These are phyloP conservation scores for Gentiana macrophylla DNA, from an alignment of 257 asterid genomes.

Conservation along the genomic window DNA sequence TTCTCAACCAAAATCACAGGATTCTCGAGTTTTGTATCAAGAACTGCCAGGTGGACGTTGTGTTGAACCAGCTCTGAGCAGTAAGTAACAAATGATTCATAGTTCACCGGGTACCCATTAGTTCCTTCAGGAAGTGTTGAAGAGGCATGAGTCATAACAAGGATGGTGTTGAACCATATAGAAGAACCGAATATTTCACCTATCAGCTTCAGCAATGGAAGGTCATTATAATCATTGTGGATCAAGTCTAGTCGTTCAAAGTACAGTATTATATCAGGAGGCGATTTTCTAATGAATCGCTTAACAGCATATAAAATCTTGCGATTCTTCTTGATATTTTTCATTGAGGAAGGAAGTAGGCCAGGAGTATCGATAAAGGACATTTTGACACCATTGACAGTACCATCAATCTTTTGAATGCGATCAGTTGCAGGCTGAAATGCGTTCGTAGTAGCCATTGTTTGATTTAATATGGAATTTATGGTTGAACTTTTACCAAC, in stretches of 20 bases:
- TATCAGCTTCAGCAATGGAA: constrained; percentile 72
- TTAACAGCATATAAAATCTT: constrained; percentile 54
- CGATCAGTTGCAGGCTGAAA: constrained; percentile 69
- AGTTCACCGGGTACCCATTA: constrained; percentile 68
- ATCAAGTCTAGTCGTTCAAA: constrained; percentile 87
- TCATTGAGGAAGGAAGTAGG: constrained; percentile 59
- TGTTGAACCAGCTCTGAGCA: constrained; percentile 67
- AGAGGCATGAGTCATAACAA: constrained; percentile 91
- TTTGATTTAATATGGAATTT: constrained; percentile 76
- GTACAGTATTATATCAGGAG: constrained; percentile 78
- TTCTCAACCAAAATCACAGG: constrained; percentile 92
- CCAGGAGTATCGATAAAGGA: constrained; percentile 97
- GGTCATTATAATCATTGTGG: constrained; percentile 48
- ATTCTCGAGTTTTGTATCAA: constrained; percentile 70
- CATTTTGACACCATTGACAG: constrained; percentile 54
- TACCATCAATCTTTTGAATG: constrained; percentile 67
- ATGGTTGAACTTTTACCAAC: constrained; percentile 98
- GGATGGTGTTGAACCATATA: constrained; percentile 83
- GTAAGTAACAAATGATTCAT: constrained; percentile 53
- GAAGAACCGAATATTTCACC: constrained; percentile 67
- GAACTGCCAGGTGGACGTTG: constrained; percentile 69
- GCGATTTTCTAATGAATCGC: constrained; percentile 54
- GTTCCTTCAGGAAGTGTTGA: constrained; percentile 76
- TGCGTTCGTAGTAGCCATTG: constrained; percentile 67
- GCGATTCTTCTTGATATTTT: constrained; percentile 46